Evolutionary conservation across 2,329 filamentous ascomycete species (phyloP), one percentile per base, ranked within the genome.

Genomic region (Exophiala lecanii-corni): DNA sequence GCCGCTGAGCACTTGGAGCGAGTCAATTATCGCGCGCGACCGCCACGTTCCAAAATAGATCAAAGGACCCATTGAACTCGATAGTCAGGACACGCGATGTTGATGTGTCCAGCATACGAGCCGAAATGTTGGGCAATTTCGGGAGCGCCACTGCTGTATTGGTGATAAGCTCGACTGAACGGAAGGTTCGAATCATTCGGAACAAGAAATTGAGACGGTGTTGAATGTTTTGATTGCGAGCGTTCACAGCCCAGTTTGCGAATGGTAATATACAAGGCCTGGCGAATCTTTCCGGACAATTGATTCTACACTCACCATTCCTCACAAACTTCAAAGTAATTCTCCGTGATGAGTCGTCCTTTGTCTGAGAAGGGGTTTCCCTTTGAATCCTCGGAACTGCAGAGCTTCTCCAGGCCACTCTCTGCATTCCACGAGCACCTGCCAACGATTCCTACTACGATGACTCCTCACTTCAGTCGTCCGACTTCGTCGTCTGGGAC

Each of bases 401-500:
- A 26, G 23, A 26, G 23, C 23, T 26, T 7, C 23, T 7, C 23
- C 6, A 26, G 23, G 12, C 6, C 23, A 26, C 12, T 26, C 23
- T 26, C 23, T 26, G 23, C 23, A 12, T 26, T 26, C 12, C 6
- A 26, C 12, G 23, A 26, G 12, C 23, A 7, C 7, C 23, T 26
- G 6, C 23, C 23, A 6, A 7, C 23, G 7, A 26, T 26, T 12
- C 23, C 23, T 26, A 6, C 6, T 6, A 6, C 23, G 12, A 26
- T 26, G 23, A 26, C 23, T 26, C n/a, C n/a, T n/a, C 23, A 26
- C 16, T 39, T 39, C 21, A 26, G 17, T 16, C 36, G 36, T n/a
- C 12, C 25, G 21, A 39, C 17, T 13, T 39, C 36, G 5, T 13
- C 13, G 9, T 39, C 36, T 9, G 36, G 25, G 23, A 5, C 31